Evolutionary conservation across 805 yeast species (phyloP), one percentile per base, ranked within the genome.

Genomic region (Candida vartiovaarae): DNA sequence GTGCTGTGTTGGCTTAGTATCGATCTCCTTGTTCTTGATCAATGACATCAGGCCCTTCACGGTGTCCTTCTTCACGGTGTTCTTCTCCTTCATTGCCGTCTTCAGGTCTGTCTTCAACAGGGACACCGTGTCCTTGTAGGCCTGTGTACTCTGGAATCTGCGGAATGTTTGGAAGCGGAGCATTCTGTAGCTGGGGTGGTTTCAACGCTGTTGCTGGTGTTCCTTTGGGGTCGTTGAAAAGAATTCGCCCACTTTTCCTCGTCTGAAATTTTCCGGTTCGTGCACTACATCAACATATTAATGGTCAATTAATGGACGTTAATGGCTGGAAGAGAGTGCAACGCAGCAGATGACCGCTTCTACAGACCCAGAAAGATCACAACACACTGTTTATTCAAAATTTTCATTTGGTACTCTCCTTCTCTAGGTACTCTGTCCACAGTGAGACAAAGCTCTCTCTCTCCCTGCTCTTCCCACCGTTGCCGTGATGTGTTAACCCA

Each of bases 371-470:
- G 20, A 15, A 15, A 15, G 20, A 15, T 15, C 20, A 15, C 20
- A 15, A 15, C 20, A 15, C 20, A 15, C 20, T 15, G 20, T 15
- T 15, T 15, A 15, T 15, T 15, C 20, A 15, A 2, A 15, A 2
- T 15, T 15, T 28, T 28, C 30, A 28, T 9, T 28, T 28, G 6
- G 35, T 47, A 37, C 86, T 76, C 61, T 84, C 91, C 53, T 79
- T 82, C 54, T 84, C 91, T 50, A 84, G 65, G 50, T 76, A 84
- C 40, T 84, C 91, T 1, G 91, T 84, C 93, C 93, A 84, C 40
- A 83, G 60, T 1, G 84, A 75, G 3, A 82, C 85, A 64, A 84
- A 82, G 49, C 79, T 77, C 55, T 76, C 70, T 49, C 49, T 49
- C 9, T 46, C 42, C 27, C 41, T 44, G 6, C 40, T 39, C 53